A percentile compares a stretch with the other conserved stretches of the same genome.
Conservation (phyloP, 2,329 filamentous ascomycete genomes). For the Bipolaris sorokiniana region DNA sequence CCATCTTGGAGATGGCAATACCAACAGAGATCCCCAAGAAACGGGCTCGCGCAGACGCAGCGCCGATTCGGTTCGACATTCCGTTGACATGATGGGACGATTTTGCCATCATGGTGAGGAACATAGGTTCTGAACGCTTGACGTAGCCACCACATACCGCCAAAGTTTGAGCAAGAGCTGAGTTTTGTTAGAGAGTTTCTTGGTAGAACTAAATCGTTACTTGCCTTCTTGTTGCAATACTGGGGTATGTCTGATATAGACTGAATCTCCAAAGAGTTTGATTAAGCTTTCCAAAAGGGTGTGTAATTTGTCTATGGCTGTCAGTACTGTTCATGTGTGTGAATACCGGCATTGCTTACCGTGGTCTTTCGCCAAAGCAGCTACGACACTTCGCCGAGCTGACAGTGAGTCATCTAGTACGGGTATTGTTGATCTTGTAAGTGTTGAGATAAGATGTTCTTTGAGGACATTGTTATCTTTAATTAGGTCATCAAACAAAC, state of each 20-base stretch:
- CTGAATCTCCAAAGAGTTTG: slow-evolving; percentile 77
- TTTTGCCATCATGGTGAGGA: slow-evolving; percentile 71
- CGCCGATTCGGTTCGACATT: slow-evolving; percentile 82
- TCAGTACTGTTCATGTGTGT: slow-evolving; percentile 15
- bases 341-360: slow-evolving; percentile 41
- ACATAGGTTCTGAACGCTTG: slow-evolving; percentile 68
- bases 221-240: slow-evolving; percentile 87
- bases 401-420: slow-evolving; percentile 37
- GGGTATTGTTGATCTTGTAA: slow-evolving; percentile 50
- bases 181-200: slow-evolving; percentile 16
- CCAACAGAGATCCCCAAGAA: slow-evolving; percentile 90
- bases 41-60: slow-evolving; percentile 75
- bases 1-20: slow-evolving; percentile 70
- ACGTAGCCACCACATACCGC: slow-evolving; percentile 80
- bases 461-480: slow-evolving; percentile 37
- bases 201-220: background rate
- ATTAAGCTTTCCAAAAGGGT: slow-evolving; percentile 71
- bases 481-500: slow-evolving; percentile 31
- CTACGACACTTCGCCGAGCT: slow-evolving; percentile 48
- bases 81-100: slow-evolving; percentile 76
- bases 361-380: slow-evolving; percentile 48
- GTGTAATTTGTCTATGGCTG: slow-evolving; percentile 54
- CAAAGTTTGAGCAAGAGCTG: slow-evolving; percentile 79
- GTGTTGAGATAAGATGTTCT: slow-evolving; percentile 38
- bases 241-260: slow-evolving; percentile 85